Conservation (phyloP, 495 filamentous ascomycete genomes). For the Tuber melanosporum region DNA sequence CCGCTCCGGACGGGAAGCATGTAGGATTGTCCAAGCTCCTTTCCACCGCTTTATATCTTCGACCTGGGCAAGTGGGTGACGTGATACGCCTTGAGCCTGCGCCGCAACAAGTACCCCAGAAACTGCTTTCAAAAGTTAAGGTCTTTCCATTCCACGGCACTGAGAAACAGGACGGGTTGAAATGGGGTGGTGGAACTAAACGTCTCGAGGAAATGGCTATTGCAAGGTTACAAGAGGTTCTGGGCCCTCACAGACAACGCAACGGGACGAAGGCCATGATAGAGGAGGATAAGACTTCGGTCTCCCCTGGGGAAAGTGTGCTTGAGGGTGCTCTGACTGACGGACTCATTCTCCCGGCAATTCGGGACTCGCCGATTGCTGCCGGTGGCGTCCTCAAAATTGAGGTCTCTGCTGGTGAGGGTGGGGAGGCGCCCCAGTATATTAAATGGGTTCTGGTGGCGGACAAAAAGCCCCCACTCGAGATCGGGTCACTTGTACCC, state of each 20-base stretch:
- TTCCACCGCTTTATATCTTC: slow-evolving; percentile 61
- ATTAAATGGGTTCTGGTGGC: slow-evolving; percentile 70
- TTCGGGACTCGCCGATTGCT: slow-evolving; percentile 39
- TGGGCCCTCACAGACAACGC: slow-evolving; percentile 58
- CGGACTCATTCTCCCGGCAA: slow-evolving; percentile 63
- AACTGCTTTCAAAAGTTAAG: slow-evolving; percentile 54
- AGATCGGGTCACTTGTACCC: slow-evolving; percentile 49
- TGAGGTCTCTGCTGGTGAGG: slow-evolving; percentile 44
- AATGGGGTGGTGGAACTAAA: slow-evolving; percentile 82
- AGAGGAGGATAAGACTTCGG: slow-evolving; percentile 36
- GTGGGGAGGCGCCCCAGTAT: slow-evolving; percentile 47
- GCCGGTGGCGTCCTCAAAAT: slow-evolving; percentile 36
- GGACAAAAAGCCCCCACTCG: slow-evolving; percentile 63
- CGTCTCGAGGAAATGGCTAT: slow-evolving; percentile 42
- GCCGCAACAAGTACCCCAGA: slow-evolving; percentile 53
- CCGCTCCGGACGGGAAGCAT: slow-evolving; percentile 74
- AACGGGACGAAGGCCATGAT: slow-evolving; percentile 41
- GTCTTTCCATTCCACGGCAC: slow-evolving; percentile 66
- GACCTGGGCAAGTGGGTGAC: slow-evolving; percentile 71
- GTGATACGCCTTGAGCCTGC: slow-evolving; percentile 77
- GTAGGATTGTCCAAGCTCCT: slow-evolving; percentile 68
- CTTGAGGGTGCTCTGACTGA: slow-evolving; percentile 85
- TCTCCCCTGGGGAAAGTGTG: slow-evolving; percentile 51
- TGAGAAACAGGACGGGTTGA: slow-evolving; percentile 57
- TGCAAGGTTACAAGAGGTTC: slow-evolving; percentile 33